These are phyloP conservation scores for Trichoderma atrobrunneum DNA, from an alignment of 2,329 filamentous ascomycete genomes.

Conservation along the genomic window DNA sequence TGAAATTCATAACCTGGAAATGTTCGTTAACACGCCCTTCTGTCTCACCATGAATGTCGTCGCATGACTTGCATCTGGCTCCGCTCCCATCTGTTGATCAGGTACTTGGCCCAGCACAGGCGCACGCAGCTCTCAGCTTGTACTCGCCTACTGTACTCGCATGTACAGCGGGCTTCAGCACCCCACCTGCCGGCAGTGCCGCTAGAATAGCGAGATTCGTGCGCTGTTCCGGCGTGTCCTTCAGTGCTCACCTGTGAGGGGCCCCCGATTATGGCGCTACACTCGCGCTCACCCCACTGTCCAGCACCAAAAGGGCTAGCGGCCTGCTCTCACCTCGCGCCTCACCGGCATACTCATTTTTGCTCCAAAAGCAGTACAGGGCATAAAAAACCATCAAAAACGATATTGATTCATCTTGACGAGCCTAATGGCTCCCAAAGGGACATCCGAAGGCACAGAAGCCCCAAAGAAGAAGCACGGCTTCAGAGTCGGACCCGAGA, in stretches of 20 bases:
- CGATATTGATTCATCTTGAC: not conserved
- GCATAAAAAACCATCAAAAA: not conserved
- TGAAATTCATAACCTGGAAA: not conserved
- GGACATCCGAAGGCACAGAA: constrained; percentile 31
- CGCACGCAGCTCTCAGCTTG: not conserved
- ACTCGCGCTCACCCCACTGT: not conserved
- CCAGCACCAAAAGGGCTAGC: not conserved
- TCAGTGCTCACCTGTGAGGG: constrained; percentile 12
- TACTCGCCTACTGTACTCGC: not conserved
- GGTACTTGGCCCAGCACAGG: not conserved
- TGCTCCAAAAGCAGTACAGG: not conserved
- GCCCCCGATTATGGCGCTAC: not conserved
- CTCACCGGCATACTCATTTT: constrained; percentile 11
- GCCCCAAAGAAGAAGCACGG: constrained; percentile 62
- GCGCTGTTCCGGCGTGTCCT: constrained; percentile 4
- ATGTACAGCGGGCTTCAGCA: not conserved
- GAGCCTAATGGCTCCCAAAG: constrained; percentile 34
- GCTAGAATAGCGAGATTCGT: not conserved
- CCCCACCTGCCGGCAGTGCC: constrained; percentile 5
- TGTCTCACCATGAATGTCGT: not conserved
- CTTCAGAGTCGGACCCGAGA: constrained; percentile 83
- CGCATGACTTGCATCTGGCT: not conserved
- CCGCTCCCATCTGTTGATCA: not conserved
- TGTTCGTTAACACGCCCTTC: not conserved
- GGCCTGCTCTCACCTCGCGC: constrained; percentile 3